Conservation (phyloP, 2,329 filamentous ascomycete species). For the Sclerotinia spermophila region DNA sequence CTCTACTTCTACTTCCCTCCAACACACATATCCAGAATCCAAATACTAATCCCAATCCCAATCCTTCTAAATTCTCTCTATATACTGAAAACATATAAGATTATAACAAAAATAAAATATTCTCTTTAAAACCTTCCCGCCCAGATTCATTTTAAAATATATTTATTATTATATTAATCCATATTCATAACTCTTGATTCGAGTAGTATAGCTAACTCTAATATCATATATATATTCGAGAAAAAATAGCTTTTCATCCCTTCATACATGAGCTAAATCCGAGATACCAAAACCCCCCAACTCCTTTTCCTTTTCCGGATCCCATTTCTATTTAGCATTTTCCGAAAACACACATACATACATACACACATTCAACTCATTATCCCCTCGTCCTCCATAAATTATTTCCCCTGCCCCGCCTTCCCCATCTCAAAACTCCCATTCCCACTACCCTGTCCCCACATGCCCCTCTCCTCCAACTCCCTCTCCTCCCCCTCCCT, state of each 20-base stretch:
- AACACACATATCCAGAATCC: no score
- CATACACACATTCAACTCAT: background rate
- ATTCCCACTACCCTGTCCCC: background rate
- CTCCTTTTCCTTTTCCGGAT: background rate
- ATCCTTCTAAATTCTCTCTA: no score
- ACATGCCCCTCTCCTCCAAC: background rate
- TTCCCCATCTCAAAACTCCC: background rate
- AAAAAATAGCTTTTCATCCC: background rate
- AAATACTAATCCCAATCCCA: no score
- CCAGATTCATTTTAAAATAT: no score
- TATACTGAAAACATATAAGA: no score
- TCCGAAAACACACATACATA: background rate
- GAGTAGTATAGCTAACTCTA: background rate
- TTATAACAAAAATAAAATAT: no score
- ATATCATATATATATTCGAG: no score
- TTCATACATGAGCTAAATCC: background rate
- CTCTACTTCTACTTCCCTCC: no score
- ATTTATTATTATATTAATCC: no score
- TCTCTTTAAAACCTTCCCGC: no score
- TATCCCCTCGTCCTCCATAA: background rate
- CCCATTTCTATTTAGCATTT: background rate
- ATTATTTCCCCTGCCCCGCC: background rate
- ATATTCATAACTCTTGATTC: background rate
- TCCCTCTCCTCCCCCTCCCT: slow-evolving; percentile 16
- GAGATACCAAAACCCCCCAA: background rate